Evolutionary conservation across 306 rosid genomes (phyloP).

Genomic region (Hippophae tibetana): DNA sequence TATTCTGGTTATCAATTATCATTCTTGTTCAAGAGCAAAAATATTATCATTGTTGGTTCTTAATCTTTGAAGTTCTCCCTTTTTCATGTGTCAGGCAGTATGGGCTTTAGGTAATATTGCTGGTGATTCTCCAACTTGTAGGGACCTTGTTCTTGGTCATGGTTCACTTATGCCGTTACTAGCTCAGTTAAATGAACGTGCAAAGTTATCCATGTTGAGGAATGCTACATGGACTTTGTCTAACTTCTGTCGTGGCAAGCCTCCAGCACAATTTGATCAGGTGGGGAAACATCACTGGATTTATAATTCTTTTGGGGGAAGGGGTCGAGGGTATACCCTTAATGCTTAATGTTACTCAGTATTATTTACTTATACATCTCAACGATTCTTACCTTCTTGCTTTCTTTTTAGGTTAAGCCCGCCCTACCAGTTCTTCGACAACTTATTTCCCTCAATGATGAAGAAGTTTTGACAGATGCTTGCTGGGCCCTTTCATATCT

Average conservation of each 20-base stretch:
- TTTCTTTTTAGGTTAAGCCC: constrained; percentile 46
- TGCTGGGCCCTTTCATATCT: constrained; percentile 66
- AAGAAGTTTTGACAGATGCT: constrained; percentile 52
- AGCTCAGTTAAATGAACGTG: constrained; percentile 36
- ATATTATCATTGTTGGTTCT: background rate
- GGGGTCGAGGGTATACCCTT: background rate
- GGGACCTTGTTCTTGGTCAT: constrained; percentile 52
- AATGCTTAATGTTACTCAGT: background rate
- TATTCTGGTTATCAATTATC: background rate
- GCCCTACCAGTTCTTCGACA: constrained; percentile 44
- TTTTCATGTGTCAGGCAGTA: constrained; percentile 33
- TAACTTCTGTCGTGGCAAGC: constrained; percentile 54
- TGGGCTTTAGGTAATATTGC: constrained; percentile 65
- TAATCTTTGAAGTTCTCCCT: background rate
- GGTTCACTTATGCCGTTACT: constrained; percentile 50
- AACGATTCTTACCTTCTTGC: constrained; percentile 1
- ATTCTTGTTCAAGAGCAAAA: too few relatives aligned
- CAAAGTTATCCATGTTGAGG: constrained; percentile 53
- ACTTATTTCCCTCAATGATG: constrained; percentile 43
- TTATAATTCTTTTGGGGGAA: background rate
- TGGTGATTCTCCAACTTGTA: constrained; percentile 52
- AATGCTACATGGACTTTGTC: constrained; percentile 62
- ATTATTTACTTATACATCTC: background rate
- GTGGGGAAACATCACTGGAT: constrained; percentile 14
- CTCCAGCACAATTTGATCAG: constrained; percentile 52